These are phyloP conservation scores for Fusarium sp. DNA, from an alignment of 2,329 filamentous ascomycete species.

Conservation along the genomic window DNA sequence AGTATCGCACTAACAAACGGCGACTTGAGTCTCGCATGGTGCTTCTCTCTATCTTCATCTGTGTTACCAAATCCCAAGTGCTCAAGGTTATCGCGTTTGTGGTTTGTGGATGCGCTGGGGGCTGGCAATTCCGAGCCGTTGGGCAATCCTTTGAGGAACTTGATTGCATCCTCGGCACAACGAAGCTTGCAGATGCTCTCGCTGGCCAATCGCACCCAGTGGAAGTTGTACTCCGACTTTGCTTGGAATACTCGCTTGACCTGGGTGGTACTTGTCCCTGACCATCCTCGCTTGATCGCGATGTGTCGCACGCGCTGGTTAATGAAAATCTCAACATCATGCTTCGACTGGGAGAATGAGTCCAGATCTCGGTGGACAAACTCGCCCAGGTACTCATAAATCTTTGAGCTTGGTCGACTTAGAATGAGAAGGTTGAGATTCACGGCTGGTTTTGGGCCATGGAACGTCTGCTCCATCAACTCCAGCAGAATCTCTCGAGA, in stretches of 20 bases:
- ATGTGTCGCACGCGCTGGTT: conserved; percentile 28
- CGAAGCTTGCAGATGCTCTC: conserved; percentile 25
- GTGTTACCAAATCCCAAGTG: conserved; percentile 19
- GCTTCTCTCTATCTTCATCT: conserved; percentile 21
- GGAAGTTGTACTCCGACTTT: conserved; percentile 37
- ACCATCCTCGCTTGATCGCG: conserved; percentile 25
- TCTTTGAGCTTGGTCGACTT: conserved; percentile 18
- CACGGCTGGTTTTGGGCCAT: neutral
- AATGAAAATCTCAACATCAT: conserved; percentile 31
- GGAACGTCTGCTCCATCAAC: conserved; percentile 24
- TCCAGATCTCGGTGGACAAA: conserved; percentile 37
- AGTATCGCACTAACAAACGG: conserved; percentile 19
- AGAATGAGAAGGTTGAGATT: conserved; percentile 15
- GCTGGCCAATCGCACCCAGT: conserved; percentile 40
- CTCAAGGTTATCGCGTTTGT: conserved; percentile 3
- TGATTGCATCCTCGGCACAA: conserved; percentile 35
- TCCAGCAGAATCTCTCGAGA: conserved; percentile 13
- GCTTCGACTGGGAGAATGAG: conserved; percentile 27
- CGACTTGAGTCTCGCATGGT: conserved; percentile 21
- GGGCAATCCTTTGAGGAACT: conserved; percentile 29
- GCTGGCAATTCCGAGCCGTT: conserved; percentile 15
- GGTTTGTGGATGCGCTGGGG: neutral
- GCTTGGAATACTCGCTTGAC: conserved; percentile 26
- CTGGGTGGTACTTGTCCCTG: conserved; percentile 17
- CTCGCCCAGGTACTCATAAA: conserved; percentile 10